Evolutionary conservation across 306 rosid species (phyloP).

Genomic region (Purshia tridentata): DNA sequence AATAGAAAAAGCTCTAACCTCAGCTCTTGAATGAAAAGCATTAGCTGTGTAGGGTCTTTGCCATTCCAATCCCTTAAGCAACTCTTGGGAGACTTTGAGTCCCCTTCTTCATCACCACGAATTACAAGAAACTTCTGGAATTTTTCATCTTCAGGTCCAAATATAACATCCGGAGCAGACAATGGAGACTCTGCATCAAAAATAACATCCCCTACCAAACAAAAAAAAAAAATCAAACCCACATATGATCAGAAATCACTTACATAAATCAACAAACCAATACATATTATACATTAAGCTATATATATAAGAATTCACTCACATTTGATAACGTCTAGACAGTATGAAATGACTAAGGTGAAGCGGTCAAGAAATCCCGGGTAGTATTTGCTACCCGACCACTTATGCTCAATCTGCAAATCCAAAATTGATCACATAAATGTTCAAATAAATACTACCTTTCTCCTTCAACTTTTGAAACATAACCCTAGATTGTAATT

Average conservation of each 20-base stretch:
- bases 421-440: background rate
- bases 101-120: conserved; percentile 34
- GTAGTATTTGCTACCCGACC: conserved; percentile 71
- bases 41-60: conserved; percentile 70
- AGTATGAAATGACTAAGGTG: conserved; percentile 75
- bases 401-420: conserved; percentile 75
- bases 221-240: conserved; percentile 11
- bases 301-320: conserved; percentile 14
- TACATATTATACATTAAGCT: background rate
- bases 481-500: conserved; percentile 14
- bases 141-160: conserved; percentile 72
- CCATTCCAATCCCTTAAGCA: conserved; percentile 63
- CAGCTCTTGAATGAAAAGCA: conserved; percentile 62
- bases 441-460: background rate
- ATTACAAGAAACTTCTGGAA: conserved; percentile 60
- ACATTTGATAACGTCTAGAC: conserved; percentile 86
- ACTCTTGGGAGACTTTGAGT: conserved; percentile 24
- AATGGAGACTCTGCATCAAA: conserved; percentile 63
- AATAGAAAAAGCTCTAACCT: conserved; percentile 37
- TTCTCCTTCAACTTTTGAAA: background rate
- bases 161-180: conserved; percentile 77
- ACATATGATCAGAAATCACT: background rate
- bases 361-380: conserved; percentile 68
- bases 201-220: conserved; percentile 68
- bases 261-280: background rate